Evolutionary conservation across 768 basidiomycete species (phyloP), one percentile per base, ranked within the genome.

Genomic region (Chlorophyllum brunneum): DNA sequence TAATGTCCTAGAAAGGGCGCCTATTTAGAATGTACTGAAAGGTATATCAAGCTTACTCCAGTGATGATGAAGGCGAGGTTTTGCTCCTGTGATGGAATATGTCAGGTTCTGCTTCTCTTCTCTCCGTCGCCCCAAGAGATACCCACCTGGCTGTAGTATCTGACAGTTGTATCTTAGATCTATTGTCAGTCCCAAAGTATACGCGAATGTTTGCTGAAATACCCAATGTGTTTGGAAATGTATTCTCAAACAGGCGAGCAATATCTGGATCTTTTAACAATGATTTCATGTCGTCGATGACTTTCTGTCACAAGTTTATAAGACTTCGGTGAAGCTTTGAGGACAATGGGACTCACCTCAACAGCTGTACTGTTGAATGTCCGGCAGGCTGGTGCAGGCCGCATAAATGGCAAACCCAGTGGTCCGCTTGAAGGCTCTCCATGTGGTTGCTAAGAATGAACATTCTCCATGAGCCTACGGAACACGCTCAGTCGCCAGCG

Each of bases 181-280:
- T 10, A 42, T 47, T 13, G 41, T 55, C 15, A 34, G 7, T 51
- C 13, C n/a, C 22, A 20, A 18, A 2, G 20, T 22, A 30, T 6
- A 29, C 45, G 47, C 20, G 49, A 22, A 51, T 30, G 34, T 37
- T 26, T 15, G 10, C 4, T 16, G 6, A 34, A 42, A 33, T 49
- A 86, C 86, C 88, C 39, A 91, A 76, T 0, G 88, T 91, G 58
- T 88, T 88, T 2, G 88, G 88, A 61, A 89, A 88, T 0, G 88
- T 84, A 56, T 90, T 91, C 65, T 89, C 88, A 57, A 91, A 91
- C 18, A 91, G 63, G 44, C 86, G 78, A 10, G 88, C 88, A 46
- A 91, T 57, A 59, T 91, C 88, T 0, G 87, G 84, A 61, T 91
- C 86, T 62, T 82, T 88, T 51, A 91, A 69, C 39, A 83, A 74